Percentiles rank a stretch among this genome's conserved stretches.
Conservation (phyloP, 192 early-diverging fungal species). For the Lobosporangium transversale region DNA sequence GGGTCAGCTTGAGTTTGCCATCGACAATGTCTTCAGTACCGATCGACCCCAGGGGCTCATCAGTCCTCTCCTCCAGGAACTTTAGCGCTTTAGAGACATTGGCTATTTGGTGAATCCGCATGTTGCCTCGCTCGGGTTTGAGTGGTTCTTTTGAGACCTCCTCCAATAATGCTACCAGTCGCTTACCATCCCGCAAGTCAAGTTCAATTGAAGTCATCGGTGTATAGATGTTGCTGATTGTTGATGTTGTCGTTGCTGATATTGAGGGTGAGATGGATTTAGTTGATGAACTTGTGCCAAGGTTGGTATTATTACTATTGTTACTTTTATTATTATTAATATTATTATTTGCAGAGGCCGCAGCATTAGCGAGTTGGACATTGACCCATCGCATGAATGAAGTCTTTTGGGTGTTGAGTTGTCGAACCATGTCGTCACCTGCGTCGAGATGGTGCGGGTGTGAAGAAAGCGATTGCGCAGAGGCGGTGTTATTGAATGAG, state of each 20-base stretch:
- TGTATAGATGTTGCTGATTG: conserved; percentile 3
- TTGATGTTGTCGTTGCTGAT: conserved; percentile 1
- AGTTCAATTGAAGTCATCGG: conserved; percentile 46
- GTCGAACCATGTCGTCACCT: conserved; percentile 54
- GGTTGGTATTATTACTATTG: conserved; percentile 40
- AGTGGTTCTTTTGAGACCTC: conserved; percentile 78
- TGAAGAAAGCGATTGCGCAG: conserved; percentile 21
- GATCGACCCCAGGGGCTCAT: conserved; percentile 57
- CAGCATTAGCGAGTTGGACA: conserved; percentile 47
- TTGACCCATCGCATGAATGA: conserved; percentile 65
- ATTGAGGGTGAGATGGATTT: background rate
- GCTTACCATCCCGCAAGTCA: conserved; percentile 76
- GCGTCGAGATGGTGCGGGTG: conserved; percentile 50
- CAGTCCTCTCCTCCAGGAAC: conserved; percentile 66
- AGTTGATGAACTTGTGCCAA: background rate
- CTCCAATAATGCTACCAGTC: conserved; percentile 73
- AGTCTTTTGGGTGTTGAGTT: conserved; percentile 49
- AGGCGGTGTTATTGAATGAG: conserved; percentile 11
- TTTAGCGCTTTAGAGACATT: conserved; percentile 77
- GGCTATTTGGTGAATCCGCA: conserved; percentile 84
- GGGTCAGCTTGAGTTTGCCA: conserved; percentile 72
- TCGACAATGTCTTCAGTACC: conserved; percentile 85
- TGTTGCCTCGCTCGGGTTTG: conserved; percentile 72
- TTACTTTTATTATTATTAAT: too few relatives aligned
- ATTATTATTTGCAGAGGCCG: too few relatives aligned